Base-by-base conservation (phyloP, 179 eudicot species). In the Drosera spatulata region DNA sequence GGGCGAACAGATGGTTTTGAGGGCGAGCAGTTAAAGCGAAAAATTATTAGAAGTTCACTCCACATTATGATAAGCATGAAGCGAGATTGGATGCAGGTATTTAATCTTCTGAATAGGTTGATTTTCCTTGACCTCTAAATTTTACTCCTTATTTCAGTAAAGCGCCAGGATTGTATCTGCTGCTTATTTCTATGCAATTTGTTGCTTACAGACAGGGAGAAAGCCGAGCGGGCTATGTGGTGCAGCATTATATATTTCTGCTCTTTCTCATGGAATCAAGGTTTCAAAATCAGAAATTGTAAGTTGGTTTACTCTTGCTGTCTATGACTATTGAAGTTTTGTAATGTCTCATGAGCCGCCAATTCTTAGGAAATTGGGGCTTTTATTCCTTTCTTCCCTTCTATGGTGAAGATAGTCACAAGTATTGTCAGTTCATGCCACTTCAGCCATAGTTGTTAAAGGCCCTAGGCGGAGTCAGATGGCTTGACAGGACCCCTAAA, bases 211-310 rank as follows among this genome's bases (percentile, higher is more conserved):
- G 96, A 93, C 96, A 10, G 99, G 99, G 48, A 93, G 96, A 71
- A 93, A 93, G 67, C 99, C 99, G 53, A 84, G 96, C 65, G 99
- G 99, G 53, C 61, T 93, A 74, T 93, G 96, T 64, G 99, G 96
- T 8, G 96, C 95, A 59, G 96, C 99, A 46, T 59, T 89, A 50
- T 93, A 93, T 68, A 79, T 93, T 58, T 80, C 99, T 62, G 84
- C 93, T 8, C 82, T 93, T 45, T 78, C 95, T 13, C 88, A 89
- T 63, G 96, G 93, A 42, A 70, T 56, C 63, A 89, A 71, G 68
- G 81, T 76, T 71, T 69, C 93, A 10, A 89, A 84, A 75, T 43
- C 75, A 50, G 86, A 93, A 13, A 67, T 86, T 63, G 95, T 93
- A 78, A 62, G 96, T 78, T 58, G n/a, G 60, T 42, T 60, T 39